Conservation (phyloP, 306 rosid species). For the Prunus mume region DNA sequence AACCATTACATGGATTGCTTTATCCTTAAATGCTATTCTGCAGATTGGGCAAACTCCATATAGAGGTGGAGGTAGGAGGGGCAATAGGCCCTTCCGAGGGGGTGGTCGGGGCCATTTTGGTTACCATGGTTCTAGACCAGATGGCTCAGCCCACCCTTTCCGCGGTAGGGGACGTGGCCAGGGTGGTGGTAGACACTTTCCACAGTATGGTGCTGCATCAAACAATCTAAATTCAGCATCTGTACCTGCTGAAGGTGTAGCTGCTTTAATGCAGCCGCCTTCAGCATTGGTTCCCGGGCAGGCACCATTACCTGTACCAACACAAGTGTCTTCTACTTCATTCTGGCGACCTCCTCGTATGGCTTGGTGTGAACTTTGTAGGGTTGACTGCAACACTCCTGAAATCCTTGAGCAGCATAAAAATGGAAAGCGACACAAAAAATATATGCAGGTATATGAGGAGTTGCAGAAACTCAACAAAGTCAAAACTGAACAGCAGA, state of each 20-base stretch:
- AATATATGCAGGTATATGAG: conserved; percentile 59
- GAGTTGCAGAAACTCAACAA: conserved; percentile 58
- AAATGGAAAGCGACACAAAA: conserved; percentile 78
- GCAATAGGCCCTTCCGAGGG: conserved; percentile 65
- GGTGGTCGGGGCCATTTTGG: conserved; percentile 57
- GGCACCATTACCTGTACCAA: conserved; percentile 30
- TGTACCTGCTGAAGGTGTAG: conserved; percentile 42
- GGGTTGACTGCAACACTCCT: conserved; percentile 75
- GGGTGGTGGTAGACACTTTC: conserved; percentile 58
- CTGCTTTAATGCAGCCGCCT: conserved; percentile 35
- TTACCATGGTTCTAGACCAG: conserved; percentile 19
- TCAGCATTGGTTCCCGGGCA: conserved; percentile 42
- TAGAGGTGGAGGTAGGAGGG: conserved; percentile 76
- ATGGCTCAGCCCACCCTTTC: conserved; percentile 34
- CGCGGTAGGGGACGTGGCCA: conserved; percentile 57
- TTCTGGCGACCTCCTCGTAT: conserved; percentile 37
- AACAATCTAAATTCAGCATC: conserved; percentile 33
- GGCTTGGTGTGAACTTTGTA: conserved; percentile 79
- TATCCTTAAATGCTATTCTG: conserved; percentile 42
- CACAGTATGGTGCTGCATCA: conserved; percentile 46
- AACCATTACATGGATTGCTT: conserved; percentile 36
- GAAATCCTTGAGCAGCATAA: conserved; percentile 80
- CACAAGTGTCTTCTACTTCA: conserved; percentile 51
- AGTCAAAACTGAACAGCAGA: conserved; percentile 46
- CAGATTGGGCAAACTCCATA: conserved; percentile 62